Base-by-base conservation (phyloP, 345 rosid genomes). In the Ceriops zippeliana region DNA sequence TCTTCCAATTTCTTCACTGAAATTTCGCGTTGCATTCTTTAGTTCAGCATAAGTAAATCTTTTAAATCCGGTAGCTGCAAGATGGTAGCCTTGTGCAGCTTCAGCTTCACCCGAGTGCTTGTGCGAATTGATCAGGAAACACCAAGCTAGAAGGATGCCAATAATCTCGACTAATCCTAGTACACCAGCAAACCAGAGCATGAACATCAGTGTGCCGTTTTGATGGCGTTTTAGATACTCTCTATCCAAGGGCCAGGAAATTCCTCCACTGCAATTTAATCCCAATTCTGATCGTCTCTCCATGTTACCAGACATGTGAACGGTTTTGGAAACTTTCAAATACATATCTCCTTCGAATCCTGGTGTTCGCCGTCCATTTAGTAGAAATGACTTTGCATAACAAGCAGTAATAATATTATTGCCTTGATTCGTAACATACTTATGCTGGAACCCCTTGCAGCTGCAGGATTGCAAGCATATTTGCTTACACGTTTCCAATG, bases 151-250 rank as follows among this genome's bases (percentile, higher is more conserved):
- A 51, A 56, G 4, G 15, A 75, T 38, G 31, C 58, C 46, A 21
- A 66, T 16, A 20, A 80, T 31, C 78, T 83, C 83, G 13, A 75
- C n/a, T 1, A 58, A 63, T 16, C 76, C 85, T 3, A 79, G n/a
- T 13, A 60, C 72, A 13, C 51, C 17, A 27, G 83, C 76, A 11
- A 75, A 73, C 80, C 78, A 67, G 7, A 82, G 38, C 65, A 82
- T 21, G 53, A 73, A 67, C 20, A 19, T 73, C 53, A 82, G 31
- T 11, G 60, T 16, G n/a, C 56, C 52, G 0, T 49, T 54, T 54
- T 54, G 27, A 7, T 13, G 58, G 27, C 15, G 27, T 54, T 54
- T 54, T 54, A 15, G 15, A 26, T 22, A 22, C 24, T 22, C 24
- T 22, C 24, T 22, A 22, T 54, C 9, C 58, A 54, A 22, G 0